These are phyloP conservation scores for Psophocarpus tetragonolobus DNA, from an alignment of 306 rosid species.

Conservation along the genomic window DNA sequence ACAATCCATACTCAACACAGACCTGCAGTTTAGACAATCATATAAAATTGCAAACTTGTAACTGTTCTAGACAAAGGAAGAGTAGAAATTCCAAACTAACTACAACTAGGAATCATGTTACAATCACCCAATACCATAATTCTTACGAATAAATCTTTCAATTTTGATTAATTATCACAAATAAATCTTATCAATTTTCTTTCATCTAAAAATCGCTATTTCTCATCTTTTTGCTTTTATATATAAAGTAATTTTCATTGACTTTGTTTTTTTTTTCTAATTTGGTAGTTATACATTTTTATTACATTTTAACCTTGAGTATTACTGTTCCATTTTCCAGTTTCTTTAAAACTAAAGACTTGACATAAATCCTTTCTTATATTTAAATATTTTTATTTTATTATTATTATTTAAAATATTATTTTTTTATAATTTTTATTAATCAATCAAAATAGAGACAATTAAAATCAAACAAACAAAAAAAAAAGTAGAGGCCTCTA, in stretches of 20 bases:
- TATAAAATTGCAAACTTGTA: neutral
- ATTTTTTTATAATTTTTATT: neutral
- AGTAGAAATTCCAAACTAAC: no score
- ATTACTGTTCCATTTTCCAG: neutral
- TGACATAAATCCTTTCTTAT: neutral
- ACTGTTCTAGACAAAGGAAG: neutral
- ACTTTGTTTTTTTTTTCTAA: neutral
- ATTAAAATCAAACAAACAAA: no score
- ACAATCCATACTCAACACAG: slow-evolving; percentile 74
- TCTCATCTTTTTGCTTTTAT: neutral
- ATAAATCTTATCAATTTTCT: neutral
- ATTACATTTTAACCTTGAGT: neutral
- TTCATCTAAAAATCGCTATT: neutral
- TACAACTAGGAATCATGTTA: neutral
- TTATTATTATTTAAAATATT: neutral
- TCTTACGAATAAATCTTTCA: neutral
- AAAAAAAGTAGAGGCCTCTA: no score
- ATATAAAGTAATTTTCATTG: neutral
- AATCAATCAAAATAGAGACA: neutral
- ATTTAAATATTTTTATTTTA: neutral
- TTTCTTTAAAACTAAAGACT: no score
- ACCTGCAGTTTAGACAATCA: slow-evolving; percentile 45
- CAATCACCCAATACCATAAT: neutral
- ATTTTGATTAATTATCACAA: neutral
- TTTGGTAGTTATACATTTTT: neutral